Conservation (phyloP, 352 stramenopile genomes). For the Pythium phragmitis region DNA sequence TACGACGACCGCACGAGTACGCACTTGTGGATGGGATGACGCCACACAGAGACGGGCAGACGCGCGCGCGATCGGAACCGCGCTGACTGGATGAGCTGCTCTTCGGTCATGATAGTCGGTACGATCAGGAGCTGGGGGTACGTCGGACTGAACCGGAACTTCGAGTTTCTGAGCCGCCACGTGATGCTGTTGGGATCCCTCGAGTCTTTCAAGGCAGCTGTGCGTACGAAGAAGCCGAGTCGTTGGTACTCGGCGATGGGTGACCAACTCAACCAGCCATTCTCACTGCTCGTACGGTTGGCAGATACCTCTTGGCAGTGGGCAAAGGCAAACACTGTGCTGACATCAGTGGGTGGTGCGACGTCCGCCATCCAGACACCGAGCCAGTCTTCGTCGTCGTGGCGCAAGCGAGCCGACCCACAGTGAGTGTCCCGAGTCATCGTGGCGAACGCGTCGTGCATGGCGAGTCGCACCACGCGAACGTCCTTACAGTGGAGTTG, state of each 20-base stretch:
- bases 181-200: slow-evolving; percentile 38
- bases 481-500: no score
- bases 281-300: slow-evolving; percentile 5
- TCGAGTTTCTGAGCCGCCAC: slow-evolving; percentile 89
- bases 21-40: slow-evolving; percentile 88
- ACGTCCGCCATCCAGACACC: no score
- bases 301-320: slow-evolving; percentile 71
- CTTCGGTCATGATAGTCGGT: slow-evolving; percentile 91
- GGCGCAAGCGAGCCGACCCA: no score
- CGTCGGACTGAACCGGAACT: slow-evolving; percentile 91
- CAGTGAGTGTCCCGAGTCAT: no score
- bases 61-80: slow-evolving; percentile 92
- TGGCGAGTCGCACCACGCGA: no score
- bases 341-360: slow-evolving; percentile 61
- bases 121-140: slow-evolving; percentile 96
- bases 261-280: slow-evolving; percentile 83
- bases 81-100: slow-evolving; percentile 85
- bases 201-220: slow-evolving; percentile 22
- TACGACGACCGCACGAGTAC: slow-evolving; percentile 93
- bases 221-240: slow-evolving; percentile 62
- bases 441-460: no score
- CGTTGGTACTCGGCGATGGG: slow-evolving; percentile 81
- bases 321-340: slow-evolving; percentile 72
- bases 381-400: no score
- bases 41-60: slow-evolving; percentile 92